phyloP scores from a whole-genome alignment of 176 grass and related monocot species.

The Hsuehochloa calcarea region DNA sequence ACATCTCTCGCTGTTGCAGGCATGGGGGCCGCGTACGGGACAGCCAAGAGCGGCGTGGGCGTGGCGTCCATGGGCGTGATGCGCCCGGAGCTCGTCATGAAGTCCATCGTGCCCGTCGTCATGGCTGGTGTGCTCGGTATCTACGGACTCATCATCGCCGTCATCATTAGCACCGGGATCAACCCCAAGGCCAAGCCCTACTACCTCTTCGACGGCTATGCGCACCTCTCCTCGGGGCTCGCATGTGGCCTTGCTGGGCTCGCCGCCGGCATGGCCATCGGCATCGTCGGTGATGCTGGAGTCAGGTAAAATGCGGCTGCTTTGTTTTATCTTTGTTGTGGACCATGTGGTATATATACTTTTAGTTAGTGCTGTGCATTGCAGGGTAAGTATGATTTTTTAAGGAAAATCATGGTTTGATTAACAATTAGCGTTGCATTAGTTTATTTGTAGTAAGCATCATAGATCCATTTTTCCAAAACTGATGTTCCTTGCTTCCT shows the following conservation, averaged over 20 bases:
- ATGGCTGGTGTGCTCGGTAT: slow-evolving; percentile 99
- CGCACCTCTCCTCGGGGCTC: slow-evolving; percentile 83
- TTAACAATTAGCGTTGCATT: too few relatives aligned
- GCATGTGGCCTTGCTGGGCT: slow-evolving; percentile 91
- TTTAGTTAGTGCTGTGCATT: background rate
- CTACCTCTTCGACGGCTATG: slow-evolving; percentile 94
- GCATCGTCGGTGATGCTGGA: slow-evolving; percentile 95
- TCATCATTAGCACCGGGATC: slow-evolving; percentile 95
- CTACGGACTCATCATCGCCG: slow-evolving; percentile 93
- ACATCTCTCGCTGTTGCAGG: slow-evolving; percentile 35
- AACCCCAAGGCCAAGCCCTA: slow-evolving; percentile 98
- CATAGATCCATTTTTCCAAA: too few relatives aligned
- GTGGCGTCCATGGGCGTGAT: slow-evolving; percentile 99
- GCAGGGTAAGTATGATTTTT: background rate
- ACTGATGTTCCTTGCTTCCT: too few relatives aligned
- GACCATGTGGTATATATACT: background rate
- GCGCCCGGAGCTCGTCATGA: slow-evolving; percentile 99
- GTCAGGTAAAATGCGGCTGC: slow-evolving; percentile 54
- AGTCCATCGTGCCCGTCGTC: slow-evolving; percentile 98
- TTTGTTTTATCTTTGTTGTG: background rate
- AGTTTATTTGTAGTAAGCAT: too few relatives aligned
- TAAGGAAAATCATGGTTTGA: too few relatives aligned
- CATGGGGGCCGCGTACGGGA: slow-evolving; percentile 97
- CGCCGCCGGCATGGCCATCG: slow-evolving; percentile 92
- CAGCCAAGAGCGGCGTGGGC: slow-evolving; percentile 97